Evolutionary conservation across 1,284 basidiomycete species (phyloP).

Genomic region (Earliella scabrosa): DNA sequence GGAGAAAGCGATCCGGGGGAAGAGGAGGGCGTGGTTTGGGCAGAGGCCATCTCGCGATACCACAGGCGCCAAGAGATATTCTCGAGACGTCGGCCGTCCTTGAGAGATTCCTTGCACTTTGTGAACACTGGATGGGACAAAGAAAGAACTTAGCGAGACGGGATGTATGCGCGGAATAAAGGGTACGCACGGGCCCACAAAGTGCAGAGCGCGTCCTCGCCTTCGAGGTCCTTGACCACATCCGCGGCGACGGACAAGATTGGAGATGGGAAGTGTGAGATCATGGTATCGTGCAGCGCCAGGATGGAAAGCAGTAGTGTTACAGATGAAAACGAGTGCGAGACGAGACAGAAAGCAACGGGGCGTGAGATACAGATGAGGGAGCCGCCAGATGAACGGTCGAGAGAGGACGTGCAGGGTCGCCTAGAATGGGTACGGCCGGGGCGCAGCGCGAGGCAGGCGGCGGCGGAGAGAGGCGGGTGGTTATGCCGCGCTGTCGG

Average conservation of each 20-base stretch:
- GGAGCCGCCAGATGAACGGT: slow-evolving; percentile 1
- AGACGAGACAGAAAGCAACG: slow-evolving; percentile 12
- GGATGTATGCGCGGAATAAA: slow-evolving; percentile 8
- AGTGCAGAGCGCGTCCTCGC: slow-evolving; percentile 61
- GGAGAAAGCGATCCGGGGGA: slow-evolving; percentile 39
- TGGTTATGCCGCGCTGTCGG: not conserved
- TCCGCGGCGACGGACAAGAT: slow-evolving; percentile 68
- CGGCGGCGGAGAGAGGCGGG: slow-evolving; percentile 2
- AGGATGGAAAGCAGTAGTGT: slow-evolving; percentile 18
- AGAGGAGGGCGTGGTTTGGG: slow-evolving; percentile 35
- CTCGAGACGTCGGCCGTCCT: slow-evolving; percentile 79
- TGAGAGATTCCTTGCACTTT: slow-evolving; percentile 79
- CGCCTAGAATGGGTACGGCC: slow-evolving; percentile 6
- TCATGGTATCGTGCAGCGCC: slow-evolving; percentile 42
- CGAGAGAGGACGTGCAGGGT: not conserved
- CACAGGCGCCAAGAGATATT: slow-evolving; percentile 88
- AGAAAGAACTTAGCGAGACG: slow-evolving; percentile 9
- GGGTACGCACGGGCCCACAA: slow-evolving; percentile 64
- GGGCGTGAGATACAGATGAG: slow-evolving; percentile 10
- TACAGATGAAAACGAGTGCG: slow-evolving; percentile 21
- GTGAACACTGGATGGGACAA: slow-evolving; percentile 69
- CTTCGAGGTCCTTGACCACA: slow-evolving; percentile 66
- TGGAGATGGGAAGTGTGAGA: slow-evolving; percentile 56
- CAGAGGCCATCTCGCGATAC: slow-evolving; percentile 64
- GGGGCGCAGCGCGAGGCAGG: slow-evolving; percentile 1